phyloP scores from a whole-genome alignment of 2,329 filamentous ascomycete genomes.

The Sarocladium strictum region DNA sequence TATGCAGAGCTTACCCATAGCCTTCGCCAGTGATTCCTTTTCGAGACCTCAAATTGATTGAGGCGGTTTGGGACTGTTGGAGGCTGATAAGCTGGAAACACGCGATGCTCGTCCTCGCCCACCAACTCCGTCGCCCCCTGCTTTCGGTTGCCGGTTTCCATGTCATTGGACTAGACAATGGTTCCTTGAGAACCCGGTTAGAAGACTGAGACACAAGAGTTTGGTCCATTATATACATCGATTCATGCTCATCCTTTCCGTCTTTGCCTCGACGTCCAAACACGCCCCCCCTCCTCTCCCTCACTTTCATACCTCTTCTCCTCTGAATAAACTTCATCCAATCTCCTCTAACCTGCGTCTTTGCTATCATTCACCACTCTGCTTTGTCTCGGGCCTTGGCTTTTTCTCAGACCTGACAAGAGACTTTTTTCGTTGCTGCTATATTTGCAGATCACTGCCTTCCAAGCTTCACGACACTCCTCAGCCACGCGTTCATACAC shows the following conservation, averaged over 20 bases:
- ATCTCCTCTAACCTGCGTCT: background rate
- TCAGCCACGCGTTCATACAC: background rate
- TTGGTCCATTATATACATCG: slow-evolving; percentile 3
- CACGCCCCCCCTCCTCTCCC: background rate
- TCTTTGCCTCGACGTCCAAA: background rate
- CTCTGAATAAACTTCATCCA: slow-evolving; percentile 1
- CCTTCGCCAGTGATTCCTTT: background rate
- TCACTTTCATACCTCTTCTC: background rate
- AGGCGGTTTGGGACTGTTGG: background rate
- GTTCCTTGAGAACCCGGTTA: background rate
- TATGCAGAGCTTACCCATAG: background rate
- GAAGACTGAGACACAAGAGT: background rate
- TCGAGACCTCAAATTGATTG: background rate
- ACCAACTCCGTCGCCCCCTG: background rate
- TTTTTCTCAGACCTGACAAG: slow-evolving; percentile 6
- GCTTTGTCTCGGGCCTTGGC: background rate
- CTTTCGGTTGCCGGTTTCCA: too few species aligned
- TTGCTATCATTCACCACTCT: background rate
- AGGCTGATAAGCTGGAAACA: background rate
- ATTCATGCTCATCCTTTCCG: slow-evolving; percentile 4
- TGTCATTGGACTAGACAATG: too few species aligned
- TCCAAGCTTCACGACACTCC: too few species aligned
- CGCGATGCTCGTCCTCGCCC: background rate
- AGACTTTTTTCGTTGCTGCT: background rate
- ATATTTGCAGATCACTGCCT: background rate